A percentile compares a stretch with the other conserved stretches of the same genome.
Evolutionary conservation across 2,329 filamentous ascomycete genomes (phyloP).

Genomic region (Geosmithia morbida): DNA sequence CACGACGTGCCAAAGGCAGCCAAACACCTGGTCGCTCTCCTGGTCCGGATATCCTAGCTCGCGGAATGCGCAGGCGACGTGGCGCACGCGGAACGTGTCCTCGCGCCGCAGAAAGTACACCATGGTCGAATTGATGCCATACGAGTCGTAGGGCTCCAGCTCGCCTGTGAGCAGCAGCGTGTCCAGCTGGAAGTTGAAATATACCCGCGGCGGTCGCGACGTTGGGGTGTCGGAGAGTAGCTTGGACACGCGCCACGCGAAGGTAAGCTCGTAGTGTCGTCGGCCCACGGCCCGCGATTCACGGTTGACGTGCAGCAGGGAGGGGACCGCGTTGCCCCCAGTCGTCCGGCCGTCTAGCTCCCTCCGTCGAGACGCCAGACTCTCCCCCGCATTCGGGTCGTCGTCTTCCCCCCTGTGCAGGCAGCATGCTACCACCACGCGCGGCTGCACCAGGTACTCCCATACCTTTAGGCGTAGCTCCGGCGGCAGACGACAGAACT

Average conservation of each 20-base stretch:
- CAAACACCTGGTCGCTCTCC: conserved; percentile 29
- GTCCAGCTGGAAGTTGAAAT: conserved; percentile 32
- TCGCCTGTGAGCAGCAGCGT: conserved; percentile 31
- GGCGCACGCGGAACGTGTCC: conserved; percentile 26
- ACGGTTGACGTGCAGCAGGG: conserved; percentile 26
- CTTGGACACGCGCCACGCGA: conserved; percentile 29
- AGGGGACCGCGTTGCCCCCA: conserved; percentile 16
- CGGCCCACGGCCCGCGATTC: conserved; percentile 27
- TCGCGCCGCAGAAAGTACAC: conserved; percentile 28
- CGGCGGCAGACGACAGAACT: conserved; percentile 24
- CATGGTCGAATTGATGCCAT: conserved; percentile 32
- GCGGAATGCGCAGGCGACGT: conserved; percentile 26
- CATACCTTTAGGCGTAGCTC: conserved; percentile 35
- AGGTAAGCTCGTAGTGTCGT: conserved; percentile 28
- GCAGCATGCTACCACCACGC: conserved; percentile 28
- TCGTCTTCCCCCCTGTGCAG: conserved; percentile 14
- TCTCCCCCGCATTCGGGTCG: background rate
- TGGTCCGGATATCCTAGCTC: conserved; percentile 27
- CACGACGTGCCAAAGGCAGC: conserved; percentile 30
- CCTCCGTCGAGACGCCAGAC: conserved; percentile 11
- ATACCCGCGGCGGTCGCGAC: conserved; percentile 21
- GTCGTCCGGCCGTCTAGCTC: conserved; percentile 12
- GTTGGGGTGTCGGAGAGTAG: conserved; percentile 18
- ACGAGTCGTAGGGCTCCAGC: conserved; percentile 29
- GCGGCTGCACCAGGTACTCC: conserved; percentile 26